A percentile compares a stretch with the other conserved stretches of the same genome.
Evolutionary conservation across 768 basidiomycete species (phyloP).

Genomic region (Panellus pusillus): DNA sequence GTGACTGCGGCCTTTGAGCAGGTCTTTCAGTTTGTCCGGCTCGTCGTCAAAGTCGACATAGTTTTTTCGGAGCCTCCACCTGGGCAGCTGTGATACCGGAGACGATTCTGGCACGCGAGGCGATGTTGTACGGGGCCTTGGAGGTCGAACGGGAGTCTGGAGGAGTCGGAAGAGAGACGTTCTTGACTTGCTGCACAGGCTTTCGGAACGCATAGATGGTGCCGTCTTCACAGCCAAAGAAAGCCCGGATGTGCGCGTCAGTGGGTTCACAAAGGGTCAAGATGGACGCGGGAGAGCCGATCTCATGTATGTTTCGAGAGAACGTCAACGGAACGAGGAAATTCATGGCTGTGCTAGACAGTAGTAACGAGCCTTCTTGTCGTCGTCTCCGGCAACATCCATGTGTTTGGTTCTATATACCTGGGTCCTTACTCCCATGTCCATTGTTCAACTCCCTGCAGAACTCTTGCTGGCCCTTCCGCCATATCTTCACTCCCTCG

Average conservation of each 20-base stretch:
- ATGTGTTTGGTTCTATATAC: conserved; percentile 20
- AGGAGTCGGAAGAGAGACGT: conserved; percentile 23
- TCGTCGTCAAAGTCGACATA: conserved; percentile 85
- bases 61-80: conserved; percentile 75
- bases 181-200: conserved; percentile 19
- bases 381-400: conserved; percentile 50
- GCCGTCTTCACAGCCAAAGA: conserved; percentile 45
- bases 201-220: conserved; percentile 43
- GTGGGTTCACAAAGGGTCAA: conserved; percentile 30
- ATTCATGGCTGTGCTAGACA: no score
- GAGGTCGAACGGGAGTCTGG: conserved; percentile 34
- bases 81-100: conserved; percentile 71
- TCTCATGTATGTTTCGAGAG: conserved; percentile 29
- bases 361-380: conserved; percentile 79
- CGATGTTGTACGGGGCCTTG: conserved; percentile 51
- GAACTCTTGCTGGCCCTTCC: conserved; percentile 15
- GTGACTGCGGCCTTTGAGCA: no score
- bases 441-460: conserved; percentile 7
- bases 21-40: conserved; percentile 69
- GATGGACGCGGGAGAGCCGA: conserved; percentile 33
- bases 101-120: conserved; percentile 62
- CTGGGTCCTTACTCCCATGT: conserved; percentile 1
- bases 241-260: conserved; percentile 26
- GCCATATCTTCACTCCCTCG: conserved; percentile 10
- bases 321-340: conserved; percentile 37